A percentile compares a stretch with the other conserved stretches of the same genome.
phyloP scores from a whole-genome alignment of 2,329 filamentous ascomycete species.

The Ceratocystis ficicola region DNA sequence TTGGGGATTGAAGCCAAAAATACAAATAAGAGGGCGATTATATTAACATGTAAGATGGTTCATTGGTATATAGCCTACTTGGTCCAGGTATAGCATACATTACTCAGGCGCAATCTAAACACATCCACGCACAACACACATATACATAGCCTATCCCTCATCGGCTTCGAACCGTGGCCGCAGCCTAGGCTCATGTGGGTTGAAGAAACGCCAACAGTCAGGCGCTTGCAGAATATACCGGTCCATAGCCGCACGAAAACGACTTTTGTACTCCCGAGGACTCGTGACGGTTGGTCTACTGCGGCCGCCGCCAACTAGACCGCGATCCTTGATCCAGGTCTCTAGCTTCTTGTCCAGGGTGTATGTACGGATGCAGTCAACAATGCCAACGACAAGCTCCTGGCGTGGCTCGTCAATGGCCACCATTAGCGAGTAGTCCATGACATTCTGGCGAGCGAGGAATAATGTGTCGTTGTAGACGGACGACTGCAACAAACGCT shows the following conservation, averaged over 20 bases:
- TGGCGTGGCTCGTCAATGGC: slow-evolving; percentile 83
- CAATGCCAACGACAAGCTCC: slow-evolving; percentile 92
- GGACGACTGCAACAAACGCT: slow-evolving; percentile 78
- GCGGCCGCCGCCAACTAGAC: slow-evolving; percentile 61
- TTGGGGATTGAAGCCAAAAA: too few species aligned
- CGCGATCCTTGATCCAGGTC: slow-evolving; percentile 97
- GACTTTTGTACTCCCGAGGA: slow-evolving; percentile 92
- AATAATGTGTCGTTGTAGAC: slow-evolving; percentile 98
- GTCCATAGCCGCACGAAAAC: slow-evolving; percentile 94
- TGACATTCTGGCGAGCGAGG: slow-evolving; percentile 86
- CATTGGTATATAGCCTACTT: too few species aligned
- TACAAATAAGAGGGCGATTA: background rate
- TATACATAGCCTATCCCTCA: background rate
- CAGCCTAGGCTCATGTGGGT: slow-evolving; percentile 2
- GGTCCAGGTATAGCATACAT: too few species aligned
- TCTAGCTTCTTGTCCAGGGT: slow-evolving; percentile 99
- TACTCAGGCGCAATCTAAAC: too few species aligned
- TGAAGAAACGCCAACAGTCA: slow-evolving; percentile 60
- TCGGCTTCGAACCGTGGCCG: slow-evolving; percentile 12
- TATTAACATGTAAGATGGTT: background rate
- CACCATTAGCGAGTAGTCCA: slow-evolving; percentile 99
- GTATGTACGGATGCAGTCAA: slow-evolving; percentile 95
- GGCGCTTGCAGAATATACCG: slow-evolving; percentile 67
- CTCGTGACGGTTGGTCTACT: slow-evolving; percentile 91
- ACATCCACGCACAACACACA: too few species aligned